Evolutionary conservation across 352 stramenopile species (phyloP), one percentile per base, ranked within the genome.

Genomic region (Plasmopara halstedii): DNA sequence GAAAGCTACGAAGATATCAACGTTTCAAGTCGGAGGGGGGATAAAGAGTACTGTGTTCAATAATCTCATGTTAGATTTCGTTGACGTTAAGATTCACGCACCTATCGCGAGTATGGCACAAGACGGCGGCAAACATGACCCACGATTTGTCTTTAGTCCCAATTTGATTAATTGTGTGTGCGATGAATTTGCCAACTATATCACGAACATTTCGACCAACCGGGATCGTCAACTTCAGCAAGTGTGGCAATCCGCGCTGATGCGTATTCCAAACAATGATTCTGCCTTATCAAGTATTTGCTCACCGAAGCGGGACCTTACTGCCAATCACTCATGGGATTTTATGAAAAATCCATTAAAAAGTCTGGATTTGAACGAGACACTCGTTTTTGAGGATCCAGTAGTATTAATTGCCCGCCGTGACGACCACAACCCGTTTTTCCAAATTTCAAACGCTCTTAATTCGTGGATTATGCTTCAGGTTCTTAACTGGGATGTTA

Each of bases 361-460:
- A 22, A 21, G 41, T 4, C 53, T 54, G 3, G 55, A 68, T 52
- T 17, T 32, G 0, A 52, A 50, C 25, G 46, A 64, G 14, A 64
- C 49, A 0, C 13, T 68, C 2, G 34, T 70, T 0, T 64, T 65
- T 32, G 55, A 69, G 11, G 47, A 62, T 10, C 50, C 59, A 2
- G 62, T 65, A 2, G 47, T 82, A 9, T 38, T 82, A 4, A 47
- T 82, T 25, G 45, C 62, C 3, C 63, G 70, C 13, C 57, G 55
- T 5, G 64, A 82, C 29, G 70, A 79, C 39, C 67, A 77, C 31
- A 79, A 79, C 35, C 67, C 70, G 29, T 83, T 77, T 43, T 79
- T 77, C 43, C 67, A 78, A 46, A 59, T 79, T 17, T 65, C 64
- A 13, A 50, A 57, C 21, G 53, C 52, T 5, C 42, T 77, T 2